Conservation (phyloP, 768 basidiomycete genomes). For the Termitomyces sp. region DNA sequence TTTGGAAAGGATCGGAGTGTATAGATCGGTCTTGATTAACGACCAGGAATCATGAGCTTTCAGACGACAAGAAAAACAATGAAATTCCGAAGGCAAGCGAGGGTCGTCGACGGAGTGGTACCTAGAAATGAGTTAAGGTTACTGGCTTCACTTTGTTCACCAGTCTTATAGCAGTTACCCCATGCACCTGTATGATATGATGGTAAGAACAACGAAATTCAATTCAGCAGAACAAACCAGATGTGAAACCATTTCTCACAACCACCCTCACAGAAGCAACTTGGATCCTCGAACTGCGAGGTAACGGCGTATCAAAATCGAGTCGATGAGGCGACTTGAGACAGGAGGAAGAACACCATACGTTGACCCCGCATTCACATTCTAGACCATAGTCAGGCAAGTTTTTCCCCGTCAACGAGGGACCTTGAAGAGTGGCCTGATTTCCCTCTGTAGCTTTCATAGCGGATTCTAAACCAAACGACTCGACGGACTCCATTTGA, state of each 20-base stretch:
- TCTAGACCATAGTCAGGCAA: constrained; percentile 37
- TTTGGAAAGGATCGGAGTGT: constrained; percentile 52
- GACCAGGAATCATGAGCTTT: constrained; percentile 64
- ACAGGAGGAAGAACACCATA: constrained; percentile 30
- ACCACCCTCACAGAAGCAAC: constrained; percentile 63
- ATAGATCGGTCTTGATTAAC: constrained; percentile 53
- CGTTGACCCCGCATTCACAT: constrained; percentile 68
- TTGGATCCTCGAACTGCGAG: constrained; percentile 49
- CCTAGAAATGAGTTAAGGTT: constrained; percentile 25
- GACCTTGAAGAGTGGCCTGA: constrained; percentile 12
- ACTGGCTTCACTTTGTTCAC: background rate
- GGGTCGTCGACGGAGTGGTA: constrained; percentile 56
- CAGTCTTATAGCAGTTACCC: constrained; percentile 30
- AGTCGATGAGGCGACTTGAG: background rate
- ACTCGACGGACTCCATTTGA: constrained; percentile 35
- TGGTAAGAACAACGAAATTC: background rate
- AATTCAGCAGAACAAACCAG: constrained; percentile 43
- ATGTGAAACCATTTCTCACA: constrained; percentile 72
- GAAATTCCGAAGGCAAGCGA: constrained; percentile 53
- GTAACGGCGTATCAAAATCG: background rate
- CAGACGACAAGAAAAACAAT: constrained; percentile 75
- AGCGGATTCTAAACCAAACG: constrained; percentile 20
- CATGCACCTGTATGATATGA: constrained; percentile 45
- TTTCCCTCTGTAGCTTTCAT: constrained; percentile 8
- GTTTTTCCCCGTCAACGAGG: background rate